Conservation (phyloP, 495 filamentous ascomycete genomes). For the Tuber microsphaerosporum region DNA sequence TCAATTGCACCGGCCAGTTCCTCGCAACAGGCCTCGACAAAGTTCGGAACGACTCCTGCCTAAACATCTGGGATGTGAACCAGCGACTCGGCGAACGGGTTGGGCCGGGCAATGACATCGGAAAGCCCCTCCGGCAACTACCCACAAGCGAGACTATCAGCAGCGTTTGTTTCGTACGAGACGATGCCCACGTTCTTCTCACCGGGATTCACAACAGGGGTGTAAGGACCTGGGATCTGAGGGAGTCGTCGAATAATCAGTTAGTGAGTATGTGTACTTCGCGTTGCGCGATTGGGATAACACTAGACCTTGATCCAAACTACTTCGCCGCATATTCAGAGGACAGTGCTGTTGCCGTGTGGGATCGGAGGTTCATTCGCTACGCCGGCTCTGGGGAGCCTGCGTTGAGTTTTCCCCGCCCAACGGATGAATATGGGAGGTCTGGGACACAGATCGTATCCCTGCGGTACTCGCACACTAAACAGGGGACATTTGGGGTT, state of each 20-base stretch:
- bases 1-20: slow-evolving; percentile 62
- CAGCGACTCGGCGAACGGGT: slow-evolving; percentile 51
- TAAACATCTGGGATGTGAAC: slow-evolving; percentile 90
- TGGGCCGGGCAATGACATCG: slow-evolving; percentile 40
- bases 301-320: slow-evolving; percentile 85
- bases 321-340: slow-evolving; percentile 74
- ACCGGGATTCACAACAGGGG: slow-evolving; percentile 78
- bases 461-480: slow-evolving; percentile 35
- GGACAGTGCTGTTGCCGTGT: slow-evolving; percentile 68
- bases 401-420: slow-evolving; percentile 27
- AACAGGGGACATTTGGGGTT: slow-evolving; percentile 34
- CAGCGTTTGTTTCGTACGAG: slow-evolving; percentile 82
- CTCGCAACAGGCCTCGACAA: slow-evolving; percentile 84
- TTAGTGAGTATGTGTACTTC: slow-evolving; percentile 47
- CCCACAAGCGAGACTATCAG: slow-evolving; percentile 80
- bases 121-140: slow-evolving; percentile 63
- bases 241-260: slow-evolving; percentile 53
- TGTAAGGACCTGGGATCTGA: slow-evolving; percentile 79
- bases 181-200: slow-evolving; percentile 74
- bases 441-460: slow-evolving; percentile 21
- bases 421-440: slow-evolving; percentile 21
- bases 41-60: slow-evolving; percentile 82
- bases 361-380: slow-evolving; percentile 66
- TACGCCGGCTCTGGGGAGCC: slow-evolving; percentile 9
- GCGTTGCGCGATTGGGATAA: slow-evolving; percentile 79